A percentile compares a stretch with the other conserved stretches of the same genome.
Conservation (phyloP, 352 stramenopile species). For the Pythium volutum region DNA sequence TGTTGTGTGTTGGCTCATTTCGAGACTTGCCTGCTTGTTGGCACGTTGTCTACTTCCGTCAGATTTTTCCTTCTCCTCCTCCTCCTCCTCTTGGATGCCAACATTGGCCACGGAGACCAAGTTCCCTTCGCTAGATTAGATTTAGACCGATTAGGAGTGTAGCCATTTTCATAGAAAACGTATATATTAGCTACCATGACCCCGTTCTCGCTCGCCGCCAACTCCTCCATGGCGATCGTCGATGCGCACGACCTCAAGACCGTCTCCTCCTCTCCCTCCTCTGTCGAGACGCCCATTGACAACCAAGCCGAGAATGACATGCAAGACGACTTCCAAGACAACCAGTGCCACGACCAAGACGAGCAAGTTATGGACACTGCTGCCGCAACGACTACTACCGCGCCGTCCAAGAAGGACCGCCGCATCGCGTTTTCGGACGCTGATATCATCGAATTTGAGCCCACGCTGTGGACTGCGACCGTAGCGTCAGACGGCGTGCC, state of each 20-base stretch:
- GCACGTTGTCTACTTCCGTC: neutral
- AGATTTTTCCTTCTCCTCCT: neutral
- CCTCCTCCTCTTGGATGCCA: constrained; percentile 9
- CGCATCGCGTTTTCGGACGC: constrained; percentile 56
- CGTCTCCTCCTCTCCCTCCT: neutral
- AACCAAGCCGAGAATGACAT: neutral
- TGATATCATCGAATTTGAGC: constrained; percentile 80
- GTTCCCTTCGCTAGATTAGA: constrained; percentile 8
- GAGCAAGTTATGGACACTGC: constrained; percentile 12
- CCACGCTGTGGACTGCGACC: constrained; percentile 76
- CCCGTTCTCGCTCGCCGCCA: constrained; percentile 14
- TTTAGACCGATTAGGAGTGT: constrained; percentile 13
- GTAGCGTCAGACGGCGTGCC: constrained; percentile 75
- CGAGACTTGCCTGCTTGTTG: constrained; percentile 21
- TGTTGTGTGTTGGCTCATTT: constrained; percentile 13
- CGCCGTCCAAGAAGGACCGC: constrained; percentile 28
- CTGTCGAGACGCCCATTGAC: neutral
- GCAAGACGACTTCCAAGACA: constrained; percentile 5
- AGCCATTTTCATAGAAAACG: constrained; percentile 1
- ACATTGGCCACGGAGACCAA: neutral
- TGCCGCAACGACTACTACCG: neutral
- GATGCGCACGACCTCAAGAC: constrained; percentile 20
- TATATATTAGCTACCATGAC: constrained; percentile 18
- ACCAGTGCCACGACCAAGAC: constrained; percentile 15
- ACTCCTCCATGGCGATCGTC: constrained; percentile 10